Evolutionary conservation across 2,329 filamentous ascomycete genomes (phyloP).

Genomic region (Diaporthe citrichinensis): DNA sequence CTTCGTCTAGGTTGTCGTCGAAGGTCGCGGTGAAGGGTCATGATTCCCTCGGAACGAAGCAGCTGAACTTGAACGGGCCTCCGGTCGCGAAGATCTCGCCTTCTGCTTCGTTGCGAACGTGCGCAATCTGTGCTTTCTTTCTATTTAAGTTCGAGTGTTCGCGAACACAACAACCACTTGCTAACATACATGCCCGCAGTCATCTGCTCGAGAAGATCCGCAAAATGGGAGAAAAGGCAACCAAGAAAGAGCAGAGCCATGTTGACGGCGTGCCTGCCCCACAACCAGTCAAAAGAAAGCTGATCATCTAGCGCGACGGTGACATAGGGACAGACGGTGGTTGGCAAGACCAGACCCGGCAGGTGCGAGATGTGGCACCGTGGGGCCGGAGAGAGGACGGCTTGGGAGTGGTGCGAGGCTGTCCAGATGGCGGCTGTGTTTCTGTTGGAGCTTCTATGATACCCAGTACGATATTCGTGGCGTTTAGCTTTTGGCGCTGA

Average conservation of each 20-base stretch:
- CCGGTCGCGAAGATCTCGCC: slow-evolving; percentile 36
- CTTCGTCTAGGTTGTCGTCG: slow-evolving; percentile 36
- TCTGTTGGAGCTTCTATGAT: slow-evolving; percentile 28
- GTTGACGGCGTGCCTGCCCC: slow-evolving; percentile 54
- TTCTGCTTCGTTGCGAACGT: neutral
- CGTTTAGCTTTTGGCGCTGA: neutral
- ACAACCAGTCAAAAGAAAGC: slow-evolving; percentile 61
- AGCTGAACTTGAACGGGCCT: neutral
- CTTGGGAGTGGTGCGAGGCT: too few relatives aligned
- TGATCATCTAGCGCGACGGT: slow-evolving; percentile 52
- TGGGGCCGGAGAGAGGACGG: neutral
- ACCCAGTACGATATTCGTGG: neutral
- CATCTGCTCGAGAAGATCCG: slow-evolving; percentile 71
- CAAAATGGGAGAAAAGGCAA: slow-evolving; percentile 57
- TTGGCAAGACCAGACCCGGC: neutral
- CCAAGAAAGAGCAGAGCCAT: slow-evolving; percentile 49
- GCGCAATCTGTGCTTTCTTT: neutral
- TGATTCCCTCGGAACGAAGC: neutral
- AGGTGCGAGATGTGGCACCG: neutral
- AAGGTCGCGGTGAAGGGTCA: neutral
- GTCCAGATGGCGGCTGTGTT: neutral
- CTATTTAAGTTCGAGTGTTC: slow-evolving; percentile 47
- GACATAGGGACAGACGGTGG: neutral
- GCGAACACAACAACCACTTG: slow-evolving; percentile 48
- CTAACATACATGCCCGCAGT: slow-evolving; percentile 55